Base-by-base conservation (phyloP, 768 basidiomycete species). In the Grammothele lineata region DNA sequence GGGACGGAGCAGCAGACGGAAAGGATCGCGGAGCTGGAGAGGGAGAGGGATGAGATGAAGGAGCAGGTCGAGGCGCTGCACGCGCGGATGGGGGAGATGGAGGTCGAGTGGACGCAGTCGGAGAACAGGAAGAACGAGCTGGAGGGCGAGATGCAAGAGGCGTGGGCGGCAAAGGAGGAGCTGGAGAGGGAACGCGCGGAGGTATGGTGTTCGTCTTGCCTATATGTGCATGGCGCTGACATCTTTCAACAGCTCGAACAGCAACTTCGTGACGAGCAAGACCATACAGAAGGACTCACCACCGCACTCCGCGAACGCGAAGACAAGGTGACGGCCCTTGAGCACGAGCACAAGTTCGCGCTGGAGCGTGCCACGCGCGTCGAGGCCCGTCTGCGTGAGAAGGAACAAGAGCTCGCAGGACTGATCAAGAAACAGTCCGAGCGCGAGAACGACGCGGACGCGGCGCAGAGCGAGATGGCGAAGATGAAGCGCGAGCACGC, bases 1-100 rank as follows among this genome's bases (percentile, higher is more conserved):
- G 69, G 79, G 47, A 80, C 84, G 7, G 83, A 86, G 65, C 68
- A 69, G 48, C 63, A 69, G 12, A 65, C 68, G n/a, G 80, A 81
- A 53, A 69, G 66, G 55, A 66, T 77, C 8, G 59, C 69, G 26
- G 61, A 60, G 24, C 60, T 78, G 27, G 54, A 56, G 50, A 53
- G 48, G 19, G 64, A 69, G 47, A 56, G 60, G 40, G 61, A 66
- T 24, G 57, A 51, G 35, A 45, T 65, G 24, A 50, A 63, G 25
- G 53, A 34, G 2, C 63, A 67, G 45, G 47, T 62, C 17, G 65
- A 60, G 12, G 56, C 55, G 25, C 61, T 77, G 23, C 73, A 78
- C 45, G 61, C 62, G 43, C 69, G 66, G 53, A 68, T 73, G 14
- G 58, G 63, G 4, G 66, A 61, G 43, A 70, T 82, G 68, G 81